Conservation (phyloP, 768 basidiomycete genomes). For the Austroboletus festivus region DNA sequence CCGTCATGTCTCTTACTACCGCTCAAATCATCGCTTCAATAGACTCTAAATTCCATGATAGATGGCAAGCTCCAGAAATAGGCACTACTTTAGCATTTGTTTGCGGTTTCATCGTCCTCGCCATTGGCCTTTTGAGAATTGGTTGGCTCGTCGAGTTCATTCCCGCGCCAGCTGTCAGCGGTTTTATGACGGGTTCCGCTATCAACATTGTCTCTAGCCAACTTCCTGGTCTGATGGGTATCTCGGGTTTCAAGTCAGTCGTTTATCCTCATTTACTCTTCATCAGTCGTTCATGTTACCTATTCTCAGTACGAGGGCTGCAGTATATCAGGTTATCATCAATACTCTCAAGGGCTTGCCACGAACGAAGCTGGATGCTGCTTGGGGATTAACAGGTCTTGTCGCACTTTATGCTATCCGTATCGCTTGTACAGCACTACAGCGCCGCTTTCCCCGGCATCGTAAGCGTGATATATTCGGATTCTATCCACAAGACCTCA, state of each 20-base stretch:
- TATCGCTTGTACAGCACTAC: slow-evolving; percentile 45
- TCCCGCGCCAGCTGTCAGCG: slow-evolving; percentile 77
- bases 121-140: slow-evolving; percentile 81
- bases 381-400: slow-evolving; percentile 82
- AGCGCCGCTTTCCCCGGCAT: slow-evolving; percentile 58
- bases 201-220: slow-evolving; percentile 88
- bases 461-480: slow-evolving; percentile 37
- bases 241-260: slow-evolving; percentile 75
- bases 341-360: slow-evolving; percentile 86
- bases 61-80: slow-evolving; percentile 69
- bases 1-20: slow-evolving; percentile 92
- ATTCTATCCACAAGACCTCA: neutral
- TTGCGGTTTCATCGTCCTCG: slow-evolving; percentile 88
- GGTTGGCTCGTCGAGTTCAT: slow-evolving; percentile 98
- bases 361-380: slow-evolving; percentile 72
- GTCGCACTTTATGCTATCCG: slow-evolving; percentile 68
- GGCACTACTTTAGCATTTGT: slow-evolving; percentile 83
- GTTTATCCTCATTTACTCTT: neutral
- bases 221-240: slow-evolving; percentile 87
- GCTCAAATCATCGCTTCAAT: slow-evolving; percentile 77
- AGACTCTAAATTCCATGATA: slow-evolving; percentile 46
- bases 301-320: slow-evolving; percentile 68
- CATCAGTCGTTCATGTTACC: neutral
- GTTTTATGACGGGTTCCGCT: slow-evolving; percentile 98
- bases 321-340: slow-evolving; percentile 87